These are phyloP conservation scores for Triticum dicoccoides DNA, from an alignment of 176 grass and related monocot species.

Conservation along the genomic window DNA sequence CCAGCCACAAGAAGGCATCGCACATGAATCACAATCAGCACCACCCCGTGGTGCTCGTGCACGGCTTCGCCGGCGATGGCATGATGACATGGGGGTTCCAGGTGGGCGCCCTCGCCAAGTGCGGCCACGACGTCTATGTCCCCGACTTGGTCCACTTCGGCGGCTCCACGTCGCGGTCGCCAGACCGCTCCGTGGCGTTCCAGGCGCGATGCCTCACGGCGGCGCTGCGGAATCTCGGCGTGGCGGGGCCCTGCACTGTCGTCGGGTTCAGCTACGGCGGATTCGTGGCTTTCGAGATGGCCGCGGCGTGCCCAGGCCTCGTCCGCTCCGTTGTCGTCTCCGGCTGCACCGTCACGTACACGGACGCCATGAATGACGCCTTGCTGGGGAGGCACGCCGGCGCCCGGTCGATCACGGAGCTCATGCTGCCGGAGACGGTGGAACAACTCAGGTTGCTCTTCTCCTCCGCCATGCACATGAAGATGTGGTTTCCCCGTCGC, in stretches of 20 bases:
- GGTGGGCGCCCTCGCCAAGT: constrained; percentile 16
- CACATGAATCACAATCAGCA: too few relatives aligned
- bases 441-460: constrained; percentile 15
- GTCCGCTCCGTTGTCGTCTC: constrained; percentile 36
- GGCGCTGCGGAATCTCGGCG: constrained; percentile 30
- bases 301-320: constrained; percentile 24
- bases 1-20: background rate
- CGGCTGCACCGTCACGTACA: constrained; percentile 27
- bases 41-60: constrained; percentile 44
- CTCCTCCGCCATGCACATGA: background rate
- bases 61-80: constrained; percentile 57
- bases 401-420: constrained; percentile 14
- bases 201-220: constrained; percentile 39
- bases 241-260: constrained; percentile 31
- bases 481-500: constrained; percentile 39
- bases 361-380: constrained; percentile 14
- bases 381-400: constrained; percentile 21
- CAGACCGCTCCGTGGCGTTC: constrained; percentile 25
- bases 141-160: constrained; percentile 65
- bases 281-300: constrained; percentile 56
- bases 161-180: constrained; percentile 23
- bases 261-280: constrained; percentile 68
- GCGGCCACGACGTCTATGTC: constrained; percentile 51
- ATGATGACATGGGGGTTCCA: constrained; percentile 50
- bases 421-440: constrained; percentile 37